Evolutionary conservation across 768 basidiomycete species (phyloP).

Genomic region (Neoboletus magnificus): DNA sequence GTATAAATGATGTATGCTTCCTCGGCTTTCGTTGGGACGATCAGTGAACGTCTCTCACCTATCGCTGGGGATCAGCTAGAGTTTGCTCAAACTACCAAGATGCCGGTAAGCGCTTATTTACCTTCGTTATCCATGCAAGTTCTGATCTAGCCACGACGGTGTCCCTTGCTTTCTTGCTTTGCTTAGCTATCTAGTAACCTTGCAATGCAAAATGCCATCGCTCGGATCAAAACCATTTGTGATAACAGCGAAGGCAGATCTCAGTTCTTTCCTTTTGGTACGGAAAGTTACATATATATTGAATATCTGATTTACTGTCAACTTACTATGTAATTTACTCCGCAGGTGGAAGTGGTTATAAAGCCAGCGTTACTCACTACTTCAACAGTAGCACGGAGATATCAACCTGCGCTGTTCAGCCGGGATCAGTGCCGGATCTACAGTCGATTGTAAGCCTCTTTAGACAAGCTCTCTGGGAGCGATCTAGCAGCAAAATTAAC

Average conservation of each 20-base stretch:
- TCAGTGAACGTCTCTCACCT: not conserved
- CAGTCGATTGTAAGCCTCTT: not conserved
- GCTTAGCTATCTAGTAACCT: not conserved
- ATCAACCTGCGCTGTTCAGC: conserved; percentile 8
- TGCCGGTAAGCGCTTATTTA: not conserved
- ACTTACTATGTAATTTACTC: not conserved
- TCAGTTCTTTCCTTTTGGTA: conserved; percentile 9
- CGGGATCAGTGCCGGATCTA: conserved; percentile 9
- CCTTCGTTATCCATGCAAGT: not conserved
- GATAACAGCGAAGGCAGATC: conserved; percentile 3
- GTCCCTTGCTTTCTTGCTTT: not conserved
- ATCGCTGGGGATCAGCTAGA: not conserved
- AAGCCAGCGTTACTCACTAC: conserved; percentile 9
- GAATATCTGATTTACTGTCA: not conserved
- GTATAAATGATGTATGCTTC: not conserved
- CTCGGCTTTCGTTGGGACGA: not conserved
- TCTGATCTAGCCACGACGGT: not conserved
- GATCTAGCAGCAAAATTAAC: not conserved
- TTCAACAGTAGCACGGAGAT: conserved; percentile 8
- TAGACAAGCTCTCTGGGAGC: no score
- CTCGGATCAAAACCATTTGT: not conserved
- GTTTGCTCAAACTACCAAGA: not conserved
- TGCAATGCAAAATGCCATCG: not conserved
- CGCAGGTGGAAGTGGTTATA: conserved; percentile 12
- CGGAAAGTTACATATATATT: not conserved